Conservation (phyloP, 1,284 basidiomycete genomes). For the Moesziomyces aphidis region DNA sequence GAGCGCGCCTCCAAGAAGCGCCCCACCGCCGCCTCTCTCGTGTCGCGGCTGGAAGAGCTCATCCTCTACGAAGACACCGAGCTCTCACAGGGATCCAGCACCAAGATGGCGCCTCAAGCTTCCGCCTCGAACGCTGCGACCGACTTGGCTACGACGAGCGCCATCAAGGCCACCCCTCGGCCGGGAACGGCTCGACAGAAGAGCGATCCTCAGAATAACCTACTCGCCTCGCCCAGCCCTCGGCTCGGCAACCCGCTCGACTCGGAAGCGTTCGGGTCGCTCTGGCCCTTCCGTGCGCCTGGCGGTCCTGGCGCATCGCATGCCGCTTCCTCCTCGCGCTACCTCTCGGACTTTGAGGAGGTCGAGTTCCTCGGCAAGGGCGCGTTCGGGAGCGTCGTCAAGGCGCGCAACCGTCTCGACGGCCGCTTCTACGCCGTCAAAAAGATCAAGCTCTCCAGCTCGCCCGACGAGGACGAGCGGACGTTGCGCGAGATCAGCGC, state of each 20-base stretch:
- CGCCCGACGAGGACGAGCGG: constrained; percentile 82
- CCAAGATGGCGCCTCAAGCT: constrained; percentile 18
- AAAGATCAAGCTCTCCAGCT: constrained; percentile 82
- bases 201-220: constrained; percentile 11
- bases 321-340: constrained; percentile 52
- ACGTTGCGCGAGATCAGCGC: constrained; percentile 93
- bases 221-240: constrained; percentile 12
- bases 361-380: constrained; percentile 77
- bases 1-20: constrained; percentile 55
- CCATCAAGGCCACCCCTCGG: constrained; percentile 20
- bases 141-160: constrained; percentile 6
- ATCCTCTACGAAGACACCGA: constrained; percentile 53
- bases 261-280: constrained; percentile 37
- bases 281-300: constrained; percentile 62
- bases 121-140: constrained; percentile 7
- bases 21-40: constrained; percentile 41
- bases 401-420: constrained; percentile 83
- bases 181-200: constrained; percentile 23
- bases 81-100: constrained; percentile 31
- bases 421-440: constrained; percentile 76
- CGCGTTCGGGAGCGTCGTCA: constrained; percentile 92
- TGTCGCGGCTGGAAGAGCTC: constrained; percentile 57
- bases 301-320: constrained; percentile 16
- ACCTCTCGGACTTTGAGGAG: constrained; percentile 66
- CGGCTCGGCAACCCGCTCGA: constrained; percentile 14